phyloP scores from a whole-genome alignment of 2,329 filamentous ascomycete species.

The Alternaria triticimaculans region DNA sequence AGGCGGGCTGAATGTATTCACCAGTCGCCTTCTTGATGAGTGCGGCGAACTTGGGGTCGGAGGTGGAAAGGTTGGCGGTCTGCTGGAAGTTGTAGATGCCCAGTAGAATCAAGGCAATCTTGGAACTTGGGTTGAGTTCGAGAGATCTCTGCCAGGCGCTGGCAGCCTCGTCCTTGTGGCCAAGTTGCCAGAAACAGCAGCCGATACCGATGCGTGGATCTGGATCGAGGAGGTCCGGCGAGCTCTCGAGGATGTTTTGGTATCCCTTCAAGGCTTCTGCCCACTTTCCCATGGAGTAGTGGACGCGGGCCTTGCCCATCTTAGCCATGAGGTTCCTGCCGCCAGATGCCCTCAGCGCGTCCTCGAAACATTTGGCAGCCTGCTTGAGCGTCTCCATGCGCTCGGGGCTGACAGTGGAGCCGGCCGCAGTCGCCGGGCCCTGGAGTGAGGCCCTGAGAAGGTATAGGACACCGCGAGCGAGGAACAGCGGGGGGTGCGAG shows the following conservation, averaged over 20 bases:
- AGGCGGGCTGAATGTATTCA: conserved; percentile 90
- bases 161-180: conserved; percentile 91
- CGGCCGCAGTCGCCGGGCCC: conserved; percentile 71
- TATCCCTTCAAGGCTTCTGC: conserved; percentile 83
- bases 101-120: conserved; percentile 87
- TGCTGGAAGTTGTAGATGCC: conserved; percentile 89
- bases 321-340: conserved; percentile 90
- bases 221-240: conserved; percentile 87
- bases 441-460: conserved; percentile 87
- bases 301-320: conserved; percentile 84
- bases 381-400: conserved; percentile 79
- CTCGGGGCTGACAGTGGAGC: conserved; percentile 72
- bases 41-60: conserved; percentile 81
- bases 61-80: conserved; percentile 81
- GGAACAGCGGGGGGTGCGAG: conserved; percentile 86
- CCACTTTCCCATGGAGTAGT: conserved; percentile 87
- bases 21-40: conserved; percentile 95
- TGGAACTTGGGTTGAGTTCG: conserved; percentile 82
- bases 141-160: conserved; percentile 87
- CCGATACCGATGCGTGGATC: conserved; percentile 96
- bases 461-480: conserved; percentile 88
- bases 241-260: conserved; percentile 84
- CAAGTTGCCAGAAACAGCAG: conserved; percentile 95
- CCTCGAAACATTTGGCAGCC: conserved; percentile 92
- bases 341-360: conserved; percentile 83